Evolutionary conservation across 768 basidiomycete species (phyloP).

Genomic region (Tylopilus intermedius): DNA sequence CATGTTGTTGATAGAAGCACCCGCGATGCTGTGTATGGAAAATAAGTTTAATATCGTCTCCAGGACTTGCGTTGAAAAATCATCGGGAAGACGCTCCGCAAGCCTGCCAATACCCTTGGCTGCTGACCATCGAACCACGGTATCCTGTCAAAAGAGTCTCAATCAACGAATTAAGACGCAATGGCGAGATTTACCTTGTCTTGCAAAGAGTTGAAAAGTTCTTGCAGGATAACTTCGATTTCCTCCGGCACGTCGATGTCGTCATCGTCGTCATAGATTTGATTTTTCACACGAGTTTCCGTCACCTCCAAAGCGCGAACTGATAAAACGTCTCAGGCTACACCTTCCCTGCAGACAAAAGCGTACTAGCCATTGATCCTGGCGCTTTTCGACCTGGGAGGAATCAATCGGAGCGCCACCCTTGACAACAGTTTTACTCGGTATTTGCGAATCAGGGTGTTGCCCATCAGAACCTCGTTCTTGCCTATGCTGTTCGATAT

Average conservation of each 20-base stretch:
- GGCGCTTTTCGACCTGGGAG: constrained; percentile 35
- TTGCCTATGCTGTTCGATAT: constrained; percentile 42
- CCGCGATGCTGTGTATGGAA: constrained; percentile 62
- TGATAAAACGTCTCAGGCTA: constrained; percentile 16
- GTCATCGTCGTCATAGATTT: constrained; percentile 27
- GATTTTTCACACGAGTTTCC: constrained; percentile 6
- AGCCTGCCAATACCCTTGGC: constrained; percentile 90
- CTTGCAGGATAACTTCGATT: constrained; percentile 68
- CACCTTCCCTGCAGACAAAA: constrained; percentile 23
- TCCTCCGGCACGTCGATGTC: constrained; percentile 72
- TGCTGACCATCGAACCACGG: constrained; percentile 89
- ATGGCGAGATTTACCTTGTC: constrained; percentile 60
- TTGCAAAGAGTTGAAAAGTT: constrained; percentile 66
- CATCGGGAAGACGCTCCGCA: constrained; percentile 69
- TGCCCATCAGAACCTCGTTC: constrained; percentile 40
- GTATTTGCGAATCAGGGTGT: constrained; percentile 66
- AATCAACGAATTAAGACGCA: background rate
- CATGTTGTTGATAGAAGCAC: constrained; percentile 63
- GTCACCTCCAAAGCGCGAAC: constrained; percentile 24
- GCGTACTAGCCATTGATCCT: constrained; percentile 39
- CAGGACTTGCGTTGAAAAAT: constrained; percentile 76
- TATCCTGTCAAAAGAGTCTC: constrained; percentile 56
- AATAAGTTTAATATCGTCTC: constrained; percentile 77
- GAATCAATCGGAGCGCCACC: constrained; percentile 57
- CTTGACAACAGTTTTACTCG: constrained; percentile 66